These are phyloP conservation scores for Phytophthora colocasiae DNA, from an alignment of 352 stramenopile genomes.

Conservation along the genomic window DNA sequence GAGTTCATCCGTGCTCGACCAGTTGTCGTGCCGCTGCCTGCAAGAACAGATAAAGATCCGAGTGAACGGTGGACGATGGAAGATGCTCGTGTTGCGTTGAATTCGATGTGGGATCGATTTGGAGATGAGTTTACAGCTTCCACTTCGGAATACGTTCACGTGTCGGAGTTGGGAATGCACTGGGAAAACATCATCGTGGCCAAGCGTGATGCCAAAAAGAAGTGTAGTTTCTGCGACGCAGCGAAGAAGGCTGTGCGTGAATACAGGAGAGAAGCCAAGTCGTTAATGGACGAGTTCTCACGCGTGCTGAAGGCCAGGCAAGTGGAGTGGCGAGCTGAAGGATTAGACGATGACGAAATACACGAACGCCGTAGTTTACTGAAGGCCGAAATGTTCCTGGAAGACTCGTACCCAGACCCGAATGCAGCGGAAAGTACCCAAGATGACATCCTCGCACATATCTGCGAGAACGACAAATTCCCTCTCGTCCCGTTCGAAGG, in stretches of 20 bases:
- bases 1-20: constrained; percentile 41
- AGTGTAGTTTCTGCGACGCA: constrained; percentile 48
- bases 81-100: constrained; percentile 32
- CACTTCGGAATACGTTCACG: constrained; percentile 41
- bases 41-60: constrained; percentile 8
- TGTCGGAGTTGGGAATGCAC: constrained; percentile 61
- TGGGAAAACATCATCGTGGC: constrained; percentile 50
- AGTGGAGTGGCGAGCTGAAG: constrained; percentile 46
- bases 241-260: constrained; percentile 42
- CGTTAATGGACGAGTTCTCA: constrained; percentile 50
- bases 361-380: constrained; percentile 56
- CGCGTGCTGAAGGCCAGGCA: constrained; percentile 42
- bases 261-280: constrained; percentile 48
- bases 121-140: constrained; percentile 47
- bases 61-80: constrained; percentile 33
- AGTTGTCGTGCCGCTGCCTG: constrained; percentile 32
- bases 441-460: constrained; percentile 60
- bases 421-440: constrained; percentile 53
- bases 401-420: constrained; percentile 58
- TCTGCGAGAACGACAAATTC: constrained; percentile 62
- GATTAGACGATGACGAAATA: constrained; percentile 57
- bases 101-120: constrained; percentile 35
- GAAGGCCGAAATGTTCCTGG: constrained; percentile 54
- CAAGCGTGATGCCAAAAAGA: constrained; percentile 25
- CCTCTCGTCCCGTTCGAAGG: constrained; percentile 51